phyloP scores from a whole-genome alignment of 768 basidiomycete genomes.

The Myochromella boudieri region DNA sequence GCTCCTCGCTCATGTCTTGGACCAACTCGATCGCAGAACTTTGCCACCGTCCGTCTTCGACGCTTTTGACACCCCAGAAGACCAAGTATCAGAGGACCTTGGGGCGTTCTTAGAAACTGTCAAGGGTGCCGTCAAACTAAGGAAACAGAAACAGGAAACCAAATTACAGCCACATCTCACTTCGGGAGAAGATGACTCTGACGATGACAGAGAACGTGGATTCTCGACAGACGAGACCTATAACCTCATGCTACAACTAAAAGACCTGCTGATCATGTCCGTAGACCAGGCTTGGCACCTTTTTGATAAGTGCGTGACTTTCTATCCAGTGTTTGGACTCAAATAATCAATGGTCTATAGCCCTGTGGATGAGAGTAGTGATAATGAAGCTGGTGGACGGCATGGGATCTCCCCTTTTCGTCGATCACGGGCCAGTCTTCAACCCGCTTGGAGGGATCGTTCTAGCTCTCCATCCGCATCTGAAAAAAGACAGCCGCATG shows the following conservation, averaged over 20 bases:
- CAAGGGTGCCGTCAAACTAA: constrained; percentile 41
- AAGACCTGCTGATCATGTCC: constrained; percentile 58
- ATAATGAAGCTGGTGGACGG: constrained; percentile 24
- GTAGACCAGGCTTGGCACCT: constrained; percentile 60
- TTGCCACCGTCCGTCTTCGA: constrained; percentile 56
- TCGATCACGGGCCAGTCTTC: constrained; percentile 42
- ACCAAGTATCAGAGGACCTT: constrained; percentile 29
- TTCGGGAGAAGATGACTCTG: constrained; percentile 41
- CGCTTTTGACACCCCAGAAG: constrained; percentile 26
- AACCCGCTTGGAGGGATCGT: constrained; percentile 43
- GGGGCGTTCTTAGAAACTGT: constrained; percentile 44
- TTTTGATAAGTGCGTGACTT: constrained; percentile 45
- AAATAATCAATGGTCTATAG: background rate
- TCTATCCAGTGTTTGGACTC: background rate
- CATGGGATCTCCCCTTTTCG: constrained; percentile 42
- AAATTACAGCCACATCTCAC: constrained; percentile 18
- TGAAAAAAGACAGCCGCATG: constrained; percentile 27
- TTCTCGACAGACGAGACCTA: constrained; percentile 71
- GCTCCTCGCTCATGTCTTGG: constrained; percentile 62
- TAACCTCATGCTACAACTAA: constrained; percentile 61
- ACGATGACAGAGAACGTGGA: constrained; percentile 41
- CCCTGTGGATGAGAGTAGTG: constrained; percentile 15
- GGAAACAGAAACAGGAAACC: constrained; percentile 22
- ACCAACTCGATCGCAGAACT: constrained; percentile 57
- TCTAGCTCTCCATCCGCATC: constrained; percentile 58